A percentile compares a stretch with the other conserved stretches of the same genome.
Evolutionary conservation across 495 filamentous ascomycete genomes (phyloP).

Genomic region (Penicillium fimorum): DNA sequence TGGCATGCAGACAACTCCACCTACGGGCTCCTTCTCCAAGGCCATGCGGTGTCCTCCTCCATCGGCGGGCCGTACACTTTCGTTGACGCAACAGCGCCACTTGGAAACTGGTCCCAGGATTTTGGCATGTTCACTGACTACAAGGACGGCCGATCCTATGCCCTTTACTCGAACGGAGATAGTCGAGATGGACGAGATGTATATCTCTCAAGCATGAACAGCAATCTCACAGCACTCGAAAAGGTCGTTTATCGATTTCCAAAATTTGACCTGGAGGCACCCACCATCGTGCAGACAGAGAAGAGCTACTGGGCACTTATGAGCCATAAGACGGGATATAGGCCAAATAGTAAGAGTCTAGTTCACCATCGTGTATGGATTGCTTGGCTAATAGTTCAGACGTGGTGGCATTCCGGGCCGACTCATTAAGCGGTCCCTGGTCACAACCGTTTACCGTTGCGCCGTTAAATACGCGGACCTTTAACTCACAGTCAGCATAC

Average conservation of each 20-base stretch:
- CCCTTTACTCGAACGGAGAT: conserved; percentile 29
- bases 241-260: conserved; percentile 23
- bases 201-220: conserved; percentile 22
- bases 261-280: conserved; percentile 30
- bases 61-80: conserved; percentile 25
- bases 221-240: conserved; percentile 21
- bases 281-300: conserved; percentile 28
- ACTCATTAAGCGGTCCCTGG: conserved; percentile 49
- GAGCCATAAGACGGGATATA: conserved; percentile 32
- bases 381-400: conserved; percentile 10
- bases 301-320: conserved; percentile 30
- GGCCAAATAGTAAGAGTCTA: conserved; percentile 24
- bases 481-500: conserved; percentile 54
- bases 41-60: conserved; percentile 22
- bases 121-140: conserved; percentile 30
- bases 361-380: not conserved
- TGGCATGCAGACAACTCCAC: conserved; percentile 33
- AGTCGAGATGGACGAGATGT: conserved; percentile 24
- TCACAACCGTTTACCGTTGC: conserved; percentile 49
- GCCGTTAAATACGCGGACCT: conserved; percentile 48
- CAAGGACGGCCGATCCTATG: conserved; percentile 24
- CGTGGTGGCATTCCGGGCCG: conserved; percentile 29
- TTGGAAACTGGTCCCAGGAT: conserved; percentile 34
- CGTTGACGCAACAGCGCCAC: conserved; percentile 25
- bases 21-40: conserved; percentile 28